These are phyloP conservation scores for Pestalotiopsis sp. DNA, from an alignment of 2,329 filamentous ascomycete genomes.

Conservation along the genomic window DNA sequence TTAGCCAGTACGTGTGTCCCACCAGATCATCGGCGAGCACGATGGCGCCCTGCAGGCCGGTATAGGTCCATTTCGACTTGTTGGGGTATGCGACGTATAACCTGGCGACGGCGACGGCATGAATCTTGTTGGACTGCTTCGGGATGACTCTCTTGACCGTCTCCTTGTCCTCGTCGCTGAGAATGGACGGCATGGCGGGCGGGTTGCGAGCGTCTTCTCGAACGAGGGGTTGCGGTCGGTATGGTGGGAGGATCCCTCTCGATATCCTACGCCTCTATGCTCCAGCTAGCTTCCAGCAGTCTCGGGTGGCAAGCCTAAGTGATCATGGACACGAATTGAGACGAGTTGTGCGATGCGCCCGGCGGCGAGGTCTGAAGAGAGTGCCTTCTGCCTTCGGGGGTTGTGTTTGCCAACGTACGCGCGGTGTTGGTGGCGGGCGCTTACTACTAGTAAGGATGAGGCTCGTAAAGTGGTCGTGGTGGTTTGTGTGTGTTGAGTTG, in stretches of 20 bases:
- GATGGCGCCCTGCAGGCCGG: conserved; percentile 86
- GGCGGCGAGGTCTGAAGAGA: neutral
- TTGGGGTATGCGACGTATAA: conserved; percentile 93
- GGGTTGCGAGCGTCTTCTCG: conserved; percentile 18
- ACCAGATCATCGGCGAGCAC: conserved; percentile 94
- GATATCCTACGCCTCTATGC: conserved; percentile 6
- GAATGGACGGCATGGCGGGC: conserved; percentile 63
- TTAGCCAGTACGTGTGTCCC: conserved; percentile 95
- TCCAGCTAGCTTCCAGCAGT: conserved; percentile 10
- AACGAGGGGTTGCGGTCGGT: conserved; percentile 6
- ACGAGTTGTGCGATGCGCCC: conserved; percentile 1
- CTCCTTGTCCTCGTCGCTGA: conserved; percentile 93
- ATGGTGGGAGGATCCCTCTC: conserved; percentile 11
- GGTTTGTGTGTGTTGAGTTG: conserved; percentile 1
- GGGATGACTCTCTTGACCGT: conserved; percentile 93
- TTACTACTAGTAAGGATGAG: conserved; percentile 8
- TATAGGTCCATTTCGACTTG: conserved; percentile 86
- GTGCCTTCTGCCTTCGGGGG: conserved; percentile 8
- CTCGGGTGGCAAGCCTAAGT: neutral
- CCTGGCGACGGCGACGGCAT: conserved; percentile 88
- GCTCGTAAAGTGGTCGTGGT: neutral
- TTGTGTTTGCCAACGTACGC: conserved; percentile 9
- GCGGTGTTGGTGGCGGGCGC: conserved; percentile 13
- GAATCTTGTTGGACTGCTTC: conserved; percentile 95
- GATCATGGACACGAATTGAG: conserved; percentile 12